These are phyloP conservation scores for Globisporangium paroecandrum DNA, from an alignment of 352 stramenopile species.

Conservation along the genomic window DNA sequence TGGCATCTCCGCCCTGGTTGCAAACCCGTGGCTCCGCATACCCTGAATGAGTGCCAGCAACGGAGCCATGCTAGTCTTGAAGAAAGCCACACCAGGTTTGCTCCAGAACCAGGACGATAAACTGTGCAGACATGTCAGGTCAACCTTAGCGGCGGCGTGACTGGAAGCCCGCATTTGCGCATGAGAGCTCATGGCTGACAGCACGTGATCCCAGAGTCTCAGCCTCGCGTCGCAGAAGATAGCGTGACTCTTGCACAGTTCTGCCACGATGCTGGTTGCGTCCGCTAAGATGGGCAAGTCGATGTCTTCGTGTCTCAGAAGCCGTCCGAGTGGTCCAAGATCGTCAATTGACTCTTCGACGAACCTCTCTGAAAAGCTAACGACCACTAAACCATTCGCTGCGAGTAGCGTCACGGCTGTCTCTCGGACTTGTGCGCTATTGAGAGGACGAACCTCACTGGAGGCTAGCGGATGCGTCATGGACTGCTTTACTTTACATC, in stretches of 20 bases:
- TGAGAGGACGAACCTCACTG: neutral
- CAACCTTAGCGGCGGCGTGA: neutral
- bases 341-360: slow-evolving; percentile 8
- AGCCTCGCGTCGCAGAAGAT: slow-evolving; percentile 22
- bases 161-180: neutral
- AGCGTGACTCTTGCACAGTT: slow-evolving; percentile 25
- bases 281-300: slow-evolving; percentile 13
- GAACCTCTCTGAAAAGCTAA: slow-evolving; percentile 1
- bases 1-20: neutral
- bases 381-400: neutral
- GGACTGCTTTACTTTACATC: slow-evolving; percentile 2
- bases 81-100: slow-evolving; percentile 22
- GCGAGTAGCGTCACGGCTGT: neutral
- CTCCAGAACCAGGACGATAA: slow-evolving; percentile 35
- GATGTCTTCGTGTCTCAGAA: slow-evolving; percentile 14
- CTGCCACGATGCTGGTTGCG: slow-evolving; percentile 21
- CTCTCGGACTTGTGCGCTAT: neutral
- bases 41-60: slow-evolving; percentile 21
- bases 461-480: neutral
- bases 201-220: slow-evolving; percentile 18
- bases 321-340: slow-evolving; percentile 16
- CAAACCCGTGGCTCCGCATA: slow-evolving; percentile 20
- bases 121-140: slow-evolving; percentile 22
- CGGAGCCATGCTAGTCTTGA: slow-evolving; percentile 19
- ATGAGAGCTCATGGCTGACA: slow-evolving; percentile 17